A percentile compares a stretch with the other conserved stretches of the same genome.
Conservation (phyloP, 202 grass and related monocot genomes). For the Carex sylvatica region DNA sequence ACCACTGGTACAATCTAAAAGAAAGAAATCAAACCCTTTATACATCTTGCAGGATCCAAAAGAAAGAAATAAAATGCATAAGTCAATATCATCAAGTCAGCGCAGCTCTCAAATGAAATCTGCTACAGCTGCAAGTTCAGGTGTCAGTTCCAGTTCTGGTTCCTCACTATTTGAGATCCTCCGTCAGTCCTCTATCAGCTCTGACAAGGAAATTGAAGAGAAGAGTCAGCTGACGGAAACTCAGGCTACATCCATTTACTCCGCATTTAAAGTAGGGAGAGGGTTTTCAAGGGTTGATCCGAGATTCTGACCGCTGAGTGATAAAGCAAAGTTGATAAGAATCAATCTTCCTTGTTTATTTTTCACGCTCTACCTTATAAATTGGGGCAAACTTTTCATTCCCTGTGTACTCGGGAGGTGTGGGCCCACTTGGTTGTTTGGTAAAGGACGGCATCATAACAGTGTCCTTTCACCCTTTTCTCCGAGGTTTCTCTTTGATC, state of each 20-base stretch:
- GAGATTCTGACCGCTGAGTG: neutral
- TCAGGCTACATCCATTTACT: conserved; percentile 60
- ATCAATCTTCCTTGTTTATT: neutral
- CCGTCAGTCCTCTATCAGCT: conserved; percentile 44
- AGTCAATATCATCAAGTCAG: conserved; percentile 39
- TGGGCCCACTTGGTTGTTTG: too few species aligned
- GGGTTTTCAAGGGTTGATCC: conserved; percentile 53
- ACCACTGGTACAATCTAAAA: neutral
- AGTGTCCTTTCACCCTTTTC: too few species aligned
- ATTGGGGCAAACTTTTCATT: too few species aligned
- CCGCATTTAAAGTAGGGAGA: conserved; percentile 60
- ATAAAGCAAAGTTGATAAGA: neutral
- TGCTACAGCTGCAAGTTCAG: conserved; percentile 18
- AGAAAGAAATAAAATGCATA: neutral
- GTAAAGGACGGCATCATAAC: too few species aligned
- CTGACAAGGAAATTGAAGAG: conserved; percentile 28
- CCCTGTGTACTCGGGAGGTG: too few species aligned
- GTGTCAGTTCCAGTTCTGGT: conserved; percentile 29
- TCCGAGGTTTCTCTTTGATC: too few species aligned
- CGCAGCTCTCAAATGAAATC: conserved; percentile 63
- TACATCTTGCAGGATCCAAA: conserved; percentile 9
- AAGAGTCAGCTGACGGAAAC: conserved; percentile 47
- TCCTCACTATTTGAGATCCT: conserved; percentile 68
- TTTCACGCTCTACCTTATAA: neutral
- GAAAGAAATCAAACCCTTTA: neutral